phyloP scores from a whole-genome alignment of 768 basidiomycete species.

The Harrya chromipes region DNA sequence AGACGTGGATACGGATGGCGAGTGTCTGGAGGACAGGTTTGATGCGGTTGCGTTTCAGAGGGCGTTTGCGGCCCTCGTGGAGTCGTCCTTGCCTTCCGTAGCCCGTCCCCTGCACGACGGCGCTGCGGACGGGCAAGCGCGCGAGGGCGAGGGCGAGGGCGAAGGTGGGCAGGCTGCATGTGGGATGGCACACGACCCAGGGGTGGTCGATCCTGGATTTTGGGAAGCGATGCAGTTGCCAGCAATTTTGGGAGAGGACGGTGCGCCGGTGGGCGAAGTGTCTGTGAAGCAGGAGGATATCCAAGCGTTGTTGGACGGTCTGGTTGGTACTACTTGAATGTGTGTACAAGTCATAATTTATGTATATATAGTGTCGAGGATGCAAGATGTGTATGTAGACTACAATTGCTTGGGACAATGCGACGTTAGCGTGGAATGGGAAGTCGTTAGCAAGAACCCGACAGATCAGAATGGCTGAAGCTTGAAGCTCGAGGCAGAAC shows the following conservation, averaged over 20 bases:
- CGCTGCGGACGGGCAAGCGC: background rate
- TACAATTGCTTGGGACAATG: too few relatives aligned
- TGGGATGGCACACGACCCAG: too few relatives aligned
- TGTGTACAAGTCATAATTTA: too few relatives aligned
- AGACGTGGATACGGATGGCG: conserved; percentile 15
- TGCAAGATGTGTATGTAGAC: too few relatives aligned
- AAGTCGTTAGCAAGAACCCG: too few relatives aligned
- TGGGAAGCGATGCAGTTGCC: conserved; percentile 51
- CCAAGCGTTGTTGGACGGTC: conserved; percentile 42
- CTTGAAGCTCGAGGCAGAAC: too few relatives aligned
- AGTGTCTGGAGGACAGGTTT: conserved; percentile 23
- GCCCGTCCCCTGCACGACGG: too few relatives aligned
- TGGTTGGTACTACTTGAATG: background rate
- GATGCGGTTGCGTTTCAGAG: conserved; percentile 11
- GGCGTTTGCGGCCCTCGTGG: conserved; percentile 19
- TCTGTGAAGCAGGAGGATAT: conserved; percentile 34
- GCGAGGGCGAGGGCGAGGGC: background rate
- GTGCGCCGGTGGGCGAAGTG: conserved; percentile 23
- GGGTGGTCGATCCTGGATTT: conserved; percentile 52
- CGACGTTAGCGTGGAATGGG: too few relatives aligned
- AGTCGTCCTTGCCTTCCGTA: too few relatives aligned
- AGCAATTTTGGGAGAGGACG: conserved; percentile 34
- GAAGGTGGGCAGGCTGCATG: background rate
- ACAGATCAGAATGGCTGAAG: too few relatives aligned
- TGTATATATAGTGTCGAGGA: too few relatives aligned